Percentiles rank a stretch among this genome's conserved stretches.
phyloP scores from a whole-genome alignment of 129 eudicot genomes.

The Tanacetum coccineum region DNA sequence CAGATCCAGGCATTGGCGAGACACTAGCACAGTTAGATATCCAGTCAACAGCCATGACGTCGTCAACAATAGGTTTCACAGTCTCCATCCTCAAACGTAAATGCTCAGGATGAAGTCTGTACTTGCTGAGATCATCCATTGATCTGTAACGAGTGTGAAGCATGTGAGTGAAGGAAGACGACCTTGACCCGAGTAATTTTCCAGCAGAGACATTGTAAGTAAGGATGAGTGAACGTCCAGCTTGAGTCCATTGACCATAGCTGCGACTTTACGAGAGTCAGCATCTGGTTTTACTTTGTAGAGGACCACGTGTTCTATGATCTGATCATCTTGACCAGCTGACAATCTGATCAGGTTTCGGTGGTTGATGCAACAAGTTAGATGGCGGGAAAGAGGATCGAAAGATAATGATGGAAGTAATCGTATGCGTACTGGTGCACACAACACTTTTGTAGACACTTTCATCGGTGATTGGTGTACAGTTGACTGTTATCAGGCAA shows the following conservation, averaged over 20 bases:
- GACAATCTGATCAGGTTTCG: background rate
- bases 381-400: background rate
- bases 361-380: background rate
- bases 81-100: slow-evolving; percentile 42
- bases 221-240: slow-evolving; percentile 42
- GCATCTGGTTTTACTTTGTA: background rate
- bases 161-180: slow-evolving; percentile 73
- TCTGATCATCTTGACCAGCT: background rate
- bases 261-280: background rate
- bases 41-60: slow-evolving; percentile 58
- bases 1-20: background rate
- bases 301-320: background rate
- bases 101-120: slow-evolving; percentile 58
- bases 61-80: slow-evolving; percentile 55
- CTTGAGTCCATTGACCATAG: slow-evolving; percentile 6
- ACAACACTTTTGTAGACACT: background rate
- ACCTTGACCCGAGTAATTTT: slow-evolving; percentile 23
- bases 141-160: slow-evolving; percentile 69
- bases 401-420: background rate
- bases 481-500: too few relatives aligned
- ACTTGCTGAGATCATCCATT: slow-evolving; percentile 39
- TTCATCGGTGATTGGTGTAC: too few relatives aligned
- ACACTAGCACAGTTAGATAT: background rate
- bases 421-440: background rate
- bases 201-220: slow-evolving; percentile 23